Percentiles rank a stretch among this genome's conserved stretches.
Conservation (phyloP, 495 filamentous ascomycete species). For the Penicillium antarcticum region DNA sequence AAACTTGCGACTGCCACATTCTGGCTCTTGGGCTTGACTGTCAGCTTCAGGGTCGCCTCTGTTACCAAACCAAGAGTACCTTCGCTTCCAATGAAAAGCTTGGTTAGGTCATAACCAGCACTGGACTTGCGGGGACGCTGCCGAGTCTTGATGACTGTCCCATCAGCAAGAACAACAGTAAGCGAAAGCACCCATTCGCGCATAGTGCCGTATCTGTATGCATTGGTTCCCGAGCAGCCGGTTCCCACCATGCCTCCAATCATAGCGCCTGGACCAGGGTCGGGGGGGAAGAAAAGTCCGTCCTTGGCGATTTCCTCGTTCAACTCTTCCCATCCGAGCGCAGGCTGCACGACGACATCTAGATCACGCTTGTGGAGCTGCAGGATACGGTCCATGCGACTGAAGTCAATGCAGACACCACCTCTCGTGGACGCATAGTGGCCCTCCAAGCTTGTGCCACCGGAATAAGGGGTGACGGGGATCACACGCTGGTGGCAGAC, state of each 20-base stretch:
- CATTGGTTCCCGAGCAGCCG: conserved; percentile 64
- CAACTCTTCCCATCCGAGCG: conserved; percentile 60
- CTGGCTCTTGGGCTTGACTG: conserved; percentile 58
- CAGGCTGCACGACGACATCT: conserved; percentile 66
- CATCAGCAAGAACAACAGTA: conserved; percentile 64
- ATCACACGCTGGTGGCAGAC: conserved; percentile 58
- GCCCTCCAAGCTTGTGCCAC: conserved; percentile 62
- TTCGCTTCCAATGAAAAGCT: conserved; percentile 62
- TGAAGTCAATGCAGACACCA: conserved; percentile 63
- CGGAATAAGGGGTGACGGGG: conserved; percentile 62
- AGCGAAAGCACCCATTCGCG: conserved; percentile 64
- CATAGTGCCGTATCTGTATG: conserved; percentile 68
- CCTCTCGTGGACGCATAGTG: conserved; percentile 60
- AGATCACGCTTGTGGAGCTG: conserved; percentile 54
- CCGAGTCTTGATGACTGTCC: conserved; percentile 61
- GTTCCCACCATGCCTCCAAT: conserved; percentile 69
- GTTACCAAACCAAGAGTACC: conserved; percentile 65
- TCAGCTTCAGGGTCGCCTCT: conserved; percentile 61
- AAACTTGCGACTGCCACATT: conserved; percentile 64
- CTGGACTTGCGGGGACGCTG: conserved; percentile 64
- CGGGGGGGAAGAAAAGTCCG: conserved; percentile 64
- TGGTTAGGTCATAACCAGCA: conserved; percentile 63
- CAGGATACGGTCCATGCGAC: conserved; percentile 60
- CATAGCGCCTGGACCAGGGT: conserved; percentile 64
- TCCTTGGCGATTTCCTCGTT: conserved; percentile 55